Base-by-base conservation (phyloP, 176 grass and related monocot species). In the Aegilops bicornis region DNA sequence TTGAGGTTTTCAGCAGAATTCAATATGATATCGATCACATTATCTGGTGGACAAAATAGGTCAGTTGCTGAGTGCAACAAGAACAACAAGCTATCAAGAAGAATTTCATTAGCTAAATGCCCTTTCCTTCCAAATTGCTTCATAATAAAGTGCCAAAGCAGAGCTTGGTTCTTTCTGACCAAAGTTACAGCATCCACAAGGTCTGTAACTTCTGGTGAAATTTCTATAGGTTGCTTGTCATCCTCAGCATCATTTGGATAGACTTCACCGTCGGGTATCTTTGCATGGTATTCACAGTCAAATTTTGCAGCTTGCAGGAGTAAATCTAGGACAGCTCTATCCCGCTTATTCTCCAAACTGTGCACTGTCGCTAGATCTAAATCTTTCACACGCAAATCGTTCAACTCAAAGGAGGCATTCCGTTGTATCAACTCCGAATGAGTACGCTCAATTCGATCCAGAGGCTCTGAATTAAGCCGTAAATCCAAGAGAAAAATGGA, bases 1-100 rank as follows among this genome's bases (percentile, higher is more conserved):
- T 89, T 91, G 79, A 98, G 93, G 39, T 80, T 89, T 86, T 93
- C 91, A 17, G 96, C 96, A 68, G 93, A 98, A 17, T 91, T 79
- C 74, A 95, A 87, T 86, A 98, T 94, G 75, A 98, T 89, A 85
- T 94, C 82, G 52, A 98, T 92, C 68, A 98, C 90, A 88, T 92
- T 84, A 69, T 92, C 93, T 83, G 93, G 88, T 64, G 83, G 62
- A 85, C 91, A 98, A 88, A 88, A 95, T 81, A 98, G 82, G 39
- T 94, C 84, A 40, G 96, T 95, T 82, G 93, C 96, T 58, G 89
- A 98, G 83, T 92, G 90, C 85, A 98, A 89, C 59, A 98, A 84
- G 86, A 98, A 98, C 73, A 98, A 84, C 64, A 98, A 87, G 84
- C 91, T 92, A 78, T 92, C 93, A 32, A 98, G 83, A 75, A 95